Evolutionary conservation across 495 filamentous ascomycete genomes (phyloP).

Genomic region (Patellaria atrata): DNA sequence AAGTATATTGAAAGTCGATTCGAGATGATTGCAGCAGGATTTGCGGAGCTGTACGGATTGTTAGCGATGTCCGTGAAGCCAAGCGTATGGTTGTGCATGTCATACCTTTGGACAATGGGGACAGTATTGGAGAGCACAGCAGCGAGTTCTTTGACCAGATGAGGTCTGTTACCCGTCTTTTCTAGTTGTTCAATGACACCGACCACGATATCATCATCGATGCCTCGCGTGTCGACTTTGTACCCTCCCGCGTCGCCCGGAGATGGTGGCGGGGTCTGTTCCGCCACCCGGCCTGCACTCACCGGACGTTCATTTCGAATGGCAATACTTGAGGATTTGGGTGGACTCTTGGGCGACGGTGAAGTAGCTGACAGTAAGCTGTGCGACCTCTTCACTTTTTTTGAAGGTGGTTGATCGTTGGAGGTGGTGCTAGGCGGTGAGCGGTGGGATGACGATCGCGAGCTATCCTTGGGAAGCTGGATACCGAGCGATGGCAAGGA

Average conservation of each 20-base stretch:
- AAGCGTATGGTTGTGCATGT: constrained; percentile 27
- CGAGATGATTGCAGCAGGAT: constrained; percentile 86
- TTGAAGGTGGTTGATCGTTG: constrained; percentile 48
- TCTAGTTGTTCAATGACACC: constrained; percentile 84
- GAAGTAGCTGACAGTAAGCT: constrained; percentile 30
- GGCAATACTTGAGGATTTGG: constrained; percentile 28
- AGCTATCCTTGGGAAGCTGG: constrained; percentile 67
- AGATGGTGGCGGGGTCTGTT: constrained; percentile 78
- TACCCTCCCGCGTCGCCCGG: constrained; percentile 40
- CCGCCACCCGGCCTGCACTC: constrained; percentile 36
- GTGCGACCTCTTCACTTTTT: constrained; percentile 79
- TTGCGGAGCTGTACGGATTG: constrained; percentile 60
- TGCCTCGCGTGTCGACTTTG: constrained; percentile 74
- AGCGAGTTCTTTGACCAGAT: constrained; percentile 88
- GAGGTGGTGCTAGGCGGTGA: constrained; percentile 42
- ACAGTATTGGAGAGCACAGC: constrained; percentile 60
- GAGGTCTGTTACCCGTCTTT: constrained; percentile 81
- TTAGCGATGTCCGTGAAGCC: constrained; percentile 18
- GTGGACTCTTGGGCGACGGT: constrained; percentile 38
- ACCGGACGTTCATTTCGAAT: constrained; percentile 33
- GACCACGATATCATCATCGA: constrained; percentile 90
- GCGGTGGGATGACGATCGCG: constrained; percentile 41
- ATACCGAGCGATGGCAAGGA: constrained; percentile 90
- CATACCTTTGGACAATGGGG: constrained; percentile 81
- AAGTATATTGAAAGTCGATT: constrained; percentile 81